Base-by-base conservation (phyloP, 352 stramenopile genomes). In the Saprolegnia parasitica region DNA sequence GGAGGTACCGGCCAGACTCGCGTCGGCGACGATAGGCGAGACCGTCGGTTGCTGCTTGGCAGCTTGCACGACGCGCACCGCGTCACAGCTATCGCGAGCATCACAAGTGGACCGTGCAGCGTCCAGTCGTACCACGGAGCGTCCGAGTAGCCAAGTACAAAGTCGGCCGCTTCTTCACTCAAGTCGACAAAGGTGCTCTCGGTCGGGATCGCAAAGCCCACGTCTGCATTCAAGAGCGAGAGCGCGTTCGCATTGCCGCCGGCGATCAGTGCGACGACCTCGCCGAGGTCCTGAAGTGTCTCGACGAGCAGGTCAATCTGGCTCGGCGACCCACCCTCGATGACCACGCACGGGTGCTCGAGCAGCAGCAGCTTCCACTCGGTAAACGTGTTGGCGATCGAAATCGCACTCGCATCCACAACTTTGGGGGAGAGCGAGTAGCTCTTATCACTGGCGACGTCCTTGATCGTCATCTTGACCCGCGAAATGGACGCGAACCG, bases 261-360 rank as follows among this genome's bases (percentile, higher is more conserved):
- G 0, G 79, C 79, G 11, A 82, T 74, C 5, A 86, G 71, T 0
- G 71, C 79, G 23, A 86, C 79, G 49, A 76, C 81, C 29, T 86
- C 79, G 32, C 77, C 79, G 0, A 86, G 58, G 26, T 86, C 79
- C 54, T 86, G 79, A 11, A 84, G 58, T 16, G 73, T 86, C 60
- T 86, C 79, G 10, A 86, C 77, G 1, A 86, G 60, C 18, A 84
- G 55, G 47, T 84, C 77, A 23, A 81, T 77, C 32, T 86, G 76
- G 5, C 73, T 71, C 5, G 79, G 71, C 8, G 67, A 71, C 42
- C 76, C 80, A 9, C 73, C 78, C 35, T 86, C 79, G 56, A 86
- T 84, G 0, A 86, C 61, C 9, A 83, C 75, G n/a, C 82, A 67
- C 10, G 73, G 37, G 15, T 83, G 73, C 56, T 81, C 77, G 5